These are phyloP conservation scores for Leccinum incarnatum DNA, from an alignment of 768 basidiomycete species.

Conservation along the genomic window DNA sequence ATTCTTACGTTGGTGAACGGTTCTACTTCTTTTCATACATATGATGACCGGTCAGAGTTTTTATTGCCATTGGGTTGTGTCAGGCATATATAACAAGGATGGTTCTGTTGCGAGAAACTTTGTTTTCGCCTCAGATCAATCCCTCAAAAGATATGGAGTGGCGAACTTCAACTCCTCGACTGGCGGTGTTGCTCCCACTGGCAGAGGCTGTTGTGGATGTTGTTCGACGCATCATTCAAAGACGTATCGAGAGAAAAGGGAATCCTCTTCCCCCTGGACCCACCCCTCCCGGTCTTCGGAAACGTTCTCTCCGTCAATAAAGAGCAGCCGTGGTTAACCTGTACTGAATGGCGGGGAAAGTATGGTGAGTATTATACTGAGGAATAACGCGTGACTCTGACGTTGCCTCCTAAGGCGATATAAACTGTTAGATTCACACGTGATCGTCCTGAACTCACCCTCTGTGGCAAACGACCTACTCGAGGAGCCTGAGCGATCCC, in stretches of 20 bases:
- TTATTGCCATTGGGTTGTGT: no score
- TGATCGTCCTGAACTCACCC: no score
- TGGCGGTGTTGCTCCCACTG: neutral
- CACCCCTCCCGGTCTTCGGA: neutral
- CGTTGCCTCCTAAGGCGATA: no score
- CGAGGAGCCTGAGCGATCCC: no score
- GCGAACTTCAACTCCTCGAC: neutral
- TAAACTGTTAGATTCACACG: no score
- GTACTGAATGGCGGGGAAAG: neutral
- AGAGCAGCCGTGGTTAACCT: neutral
- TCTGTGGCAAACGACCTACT: no score
- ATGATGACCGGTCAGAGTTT: no score
- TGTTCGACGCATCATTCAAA: neutral
- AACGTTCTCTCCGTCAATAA: neutral
- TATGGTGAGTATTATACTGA: no score
- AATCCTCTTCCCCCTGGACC: neutral
- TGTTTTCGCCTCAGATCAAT: neutral
- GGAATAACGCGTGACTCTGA: no score
- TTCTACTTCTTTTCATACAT: no score
- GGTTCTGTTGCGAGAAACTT: neutral
- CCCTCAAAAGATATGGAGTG: neutral
- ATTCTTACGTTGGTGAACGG: no score
- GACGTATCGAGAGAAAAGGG: neutral
- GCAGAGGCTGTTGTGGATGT: neutral
- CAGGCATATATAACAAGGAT: neutral